phyloP scores from a whole-genome alignment of 2,329 filamentous ascomycete species.

The Coccinonectria pachysandricola region DNA sequence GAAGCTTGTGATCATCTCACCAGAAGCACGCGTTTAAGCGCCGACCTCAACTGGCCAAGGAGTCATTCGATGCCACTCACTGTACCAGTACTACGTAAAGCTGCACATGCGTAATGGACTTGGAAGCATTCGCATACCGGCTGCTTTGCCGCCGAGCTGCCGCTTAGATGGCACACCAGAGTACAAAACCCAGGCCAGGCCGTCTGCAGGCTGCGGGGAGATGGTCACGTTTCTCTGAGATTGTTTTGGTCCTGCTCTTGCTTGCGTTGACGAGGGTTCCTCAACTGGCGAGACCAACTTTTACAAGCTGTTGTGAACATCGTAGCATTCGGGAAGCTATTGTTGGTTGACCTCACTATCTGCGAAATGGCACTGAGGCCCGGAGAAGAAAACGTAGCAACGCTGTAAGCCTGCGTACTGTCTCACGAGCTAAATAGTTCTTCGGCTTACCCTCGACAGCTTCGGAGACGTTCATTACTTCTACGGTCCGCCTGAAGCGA shows the following conservation, averaged over 20 bases:
- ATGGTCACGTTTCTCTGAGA: constrained; percentile 3
- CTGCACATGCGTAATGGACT: constrained; percentile 14
- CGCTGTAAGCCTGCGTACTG: constrained; percentile 38
- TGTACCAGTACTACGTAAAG: no score
- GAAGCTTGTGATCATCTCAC: constrained; percentile 13
- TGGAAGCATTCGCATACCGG: constrained; percentile 14
- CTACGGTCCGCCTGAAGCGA: constrained; percentile 55
- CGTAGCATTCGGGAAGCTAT: constrained; percentile 1
- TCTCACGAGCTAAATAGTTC: no score
- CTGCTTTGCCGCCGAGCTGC: constrained; percentile 7
- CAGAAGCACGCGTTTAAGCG: constrained; percentile 20
- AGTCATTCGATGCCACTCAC: no score
- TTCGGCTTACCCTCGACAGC: constrained; percentile 35
- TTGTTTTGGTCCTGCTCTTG: constrained; percentile 1
- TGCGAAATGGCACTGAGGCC: constrained; percentile 35
- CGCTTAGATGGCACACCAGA: constrained; percentile 14
- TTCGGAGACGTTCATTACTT: constrained; percentile 74
- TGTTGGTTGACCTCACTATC: no score
- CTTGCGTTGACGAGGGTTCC: constrained; percentile 6
- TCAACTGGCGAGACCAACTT: no score
- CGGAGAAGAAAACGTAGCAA: constrained; percentile 41
- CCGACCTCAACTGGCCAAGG: constrained; percentile 18
- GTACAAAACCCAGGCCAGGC: constrained; percentile 17
- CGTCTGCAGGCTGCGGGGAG: constrained; percentile 10
- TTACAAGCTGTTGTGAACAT: constrained; percentile 2